A percentile compares a stretch with the other conserved stretches of the same genome.
Evolutionary conservation across 768 basidiomycete species (phyloP).

Genomic region (Agaricus blazei): DNA sequence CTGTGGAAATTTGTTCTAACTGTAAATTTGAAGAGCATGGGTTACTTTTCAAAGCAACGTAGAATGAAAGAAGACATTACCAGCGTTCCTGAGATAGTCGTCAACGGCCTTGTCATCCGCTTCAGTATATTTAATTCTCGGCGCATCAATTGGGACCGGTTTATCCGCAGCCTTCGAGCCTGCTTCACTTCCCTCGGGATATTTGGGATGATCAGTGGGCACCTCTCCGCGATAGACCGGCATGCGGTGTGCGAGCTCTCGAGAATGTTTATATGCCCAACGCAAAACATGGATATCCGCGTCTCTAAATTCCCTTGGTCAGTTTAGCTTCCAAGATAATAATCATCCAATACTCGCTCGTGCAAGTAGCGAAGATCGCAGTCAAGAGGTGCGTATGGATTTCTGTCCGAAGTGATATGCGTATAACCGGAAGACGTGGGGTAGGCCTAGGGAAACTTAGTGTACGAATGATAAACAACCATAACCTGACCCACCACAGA

Average conservation of each 20-base stretch:
- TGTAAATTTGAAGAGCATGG: slow-evolving; percentile 10
- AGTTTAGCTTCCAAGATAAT: background rate
- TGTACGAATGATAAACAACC: background rate
- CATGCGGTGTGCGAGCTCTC: slow-evolving; percentile 56
- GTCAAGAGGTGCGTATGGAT: slow-evolving; percentile 34
- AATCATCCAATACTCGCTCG: slow-evolving; percentile 26
- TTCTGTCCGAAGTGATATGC: slow-evolving; percentile 39
- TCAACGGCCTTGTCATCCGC: slow-evolving; percentile 41
- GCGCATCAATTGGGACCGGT: slow-evolving; percentile 28
- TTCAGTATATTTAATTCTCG: slow-evolving; percentile 33
- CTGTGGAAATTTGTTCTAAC: slow-evolving; percentile 42
- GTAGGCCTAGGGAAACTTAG: slow-evolving; percentile 16
- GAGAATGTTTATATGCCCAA: slow-evolving; percentile 49
- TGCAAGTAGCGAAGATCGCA: slow-evolving; percentile 44
- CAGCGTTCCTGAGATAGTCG: slow-evolving; percentile 24
- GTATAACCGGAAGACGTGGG: slow-evolving; percentile 43
- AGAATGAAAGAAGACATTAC: slow-evolving; percentile 16
- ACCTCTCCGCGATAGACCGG: slow-evolving; percentile 35
- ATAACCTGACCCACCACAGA: slow-evolving; percentile 11
- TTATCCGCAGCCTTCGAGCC: slow-evolving; percentile 14
- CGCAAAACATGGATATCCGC: slow-evolving; percentile 42
- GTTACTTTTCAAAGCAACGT: background rate
- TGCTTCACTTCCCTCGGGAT: slow-evolving; percentile 29
- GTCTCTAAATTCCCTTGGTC: slow-evolving; percentile 19
- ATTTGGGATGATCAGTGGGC: slow-evolving; percentile 28